Percentiles rank a stretch among this genome's conserved stretches.
phyloP scores from a whole-genome alignment of 169 alveolate genomes.

The Babesia divergens region DNA sequence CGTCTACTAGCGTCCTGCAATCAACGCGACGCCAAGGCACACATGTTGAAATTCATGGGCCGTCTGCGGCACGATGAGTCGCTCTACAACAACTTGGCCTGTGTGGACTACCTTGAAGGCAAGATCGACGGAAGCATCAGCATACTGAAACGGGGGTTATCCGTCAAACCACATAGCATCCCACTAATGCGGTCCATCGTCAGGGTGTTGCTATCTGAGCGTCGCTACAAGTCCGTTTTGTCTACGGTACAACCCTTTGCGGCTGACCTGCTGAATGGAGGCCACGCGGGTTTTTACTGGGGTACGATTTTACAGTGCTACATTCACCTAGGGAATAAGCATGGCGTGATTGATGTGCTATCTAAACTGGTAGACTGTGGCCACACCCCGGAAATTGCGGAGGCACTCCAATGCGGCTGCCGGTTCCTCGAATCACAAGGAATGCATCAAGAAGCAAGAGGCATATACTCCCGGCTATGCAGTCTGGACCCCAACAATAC shows the following conservation, averaged over 20 bases:
- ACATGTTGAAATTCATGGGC: slow-evolving; percentile 17
- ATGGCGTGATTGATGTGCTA: slow-evolving; percentile 8
- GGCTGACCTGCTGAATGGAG: not conserved
- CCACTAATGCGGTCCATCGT: slow-evolving; percentile 2
- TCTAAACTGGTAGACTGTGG: not conserved
- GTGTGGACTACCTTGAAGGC: slow-evolving; percentile 19
- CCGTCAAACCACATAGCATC: not conserved
- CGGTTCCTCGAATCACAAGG: slow-evolving; percentile 46
- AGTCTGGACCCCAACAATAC: not conserved
- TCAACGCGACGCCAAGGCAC: not conserved
- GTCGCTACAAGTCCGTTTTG: slow-evolving; percentile 12
- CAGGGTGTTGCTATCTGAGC: not conserved
- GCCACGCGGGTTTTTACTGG: slow-evolving; percentile 10
- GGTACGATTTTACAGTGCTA: slow-evolving; percentile 1
- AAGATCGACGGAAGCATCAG: slow-evolving; percentile 22
- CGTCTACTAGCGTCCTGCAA: slow-evolving; percentile 1
- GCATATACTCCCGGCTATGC: not conserved
- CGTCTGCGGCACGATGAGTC: not conserved
- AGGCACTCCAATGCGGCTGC: slow-evolving; percentile 29
- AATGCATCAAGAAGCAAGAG: slow-evolving; percentile 27
- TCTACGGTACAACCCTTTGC: not conserved
- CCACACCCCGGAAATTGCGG: not conserved
- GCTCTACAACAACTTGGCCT: slow-evolving; percentile 5
- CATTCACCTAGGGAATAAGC: slow-evolving; percentile 3
- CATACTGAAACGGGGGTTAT: slow-evolving; percentile 13